These are phyloP conservation scores for Candida boidinii DNA, from an alignment of 805 yeast genomes.

Conservation along the genomic window DNA sequence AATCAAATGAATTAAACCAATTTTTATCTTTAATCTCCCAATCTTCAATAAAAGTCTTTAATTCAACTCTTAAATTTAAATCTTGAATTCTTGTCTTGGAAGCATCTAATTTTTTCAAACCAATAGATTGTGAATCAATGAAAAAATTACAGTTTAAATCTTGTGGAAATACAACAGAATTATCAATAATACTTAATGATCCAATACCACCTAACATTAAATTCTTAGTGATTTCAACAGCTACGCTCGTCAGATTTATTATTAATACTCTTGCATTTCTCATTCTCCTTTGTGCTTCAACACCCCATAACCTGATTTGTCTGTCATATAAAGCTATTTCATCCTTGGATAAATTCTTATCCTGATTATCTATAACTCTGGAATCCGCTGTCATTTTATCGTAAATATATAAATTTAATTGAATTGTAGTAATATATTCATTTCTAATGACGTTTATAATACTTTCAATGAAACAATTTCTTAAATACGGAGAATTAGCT, in stretches of 20 bases:
- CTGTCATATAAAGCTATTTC: conserved; percentile 91
- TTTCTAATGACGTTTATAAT: too few relatives aligned
- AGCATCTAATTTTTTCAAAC: conserved; percentile 44
- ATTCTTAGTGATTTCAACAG: conserved; percentile 78
- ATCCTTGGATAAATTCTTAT: too few relatives aligned
- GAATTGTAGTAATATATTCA: too few relatives aligned
- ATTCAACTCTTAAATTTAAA: conserved; percentile 70
- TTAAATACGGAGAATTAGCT: too few relatives aligned
- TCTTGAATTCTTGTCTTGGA: conserved; percentile 52
- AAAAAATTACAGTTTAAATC: conserved; percentile 76
- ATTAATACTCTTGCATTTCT: conserved; percentile 64
- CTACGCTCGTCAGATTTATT: conserved; percentile 67
- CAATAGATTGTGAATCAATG: conserved; percentile 46
- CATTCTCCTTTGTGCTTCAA: conserved; percentile 78
- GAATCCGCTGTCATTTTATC: too few relatives aligned
- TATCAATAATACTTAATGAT: conserved; percentile 61
- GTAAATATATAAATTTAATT: too few relatives aligned
- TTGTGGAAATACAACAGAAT: conserved; percentile 39
- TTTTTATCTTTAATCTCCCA: conserved; percentile 18
- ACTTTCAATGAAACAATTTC: too few relatives aligned
- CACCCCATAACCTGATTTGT: conserved; percentile 93
- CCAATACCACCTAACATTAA: conserved; percentile 86
- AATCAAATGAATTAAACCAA: conserved; percentile 49
- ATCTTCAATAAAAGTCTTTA: conserved; percentile 33
- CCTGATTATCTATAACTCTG: too few relatives aligned